These are phyloP conservation scores for Fibroporia radiculosa DNA, from an alignment of 768 basidiomycete genomes.

Conservation along the genomic window DNA sequence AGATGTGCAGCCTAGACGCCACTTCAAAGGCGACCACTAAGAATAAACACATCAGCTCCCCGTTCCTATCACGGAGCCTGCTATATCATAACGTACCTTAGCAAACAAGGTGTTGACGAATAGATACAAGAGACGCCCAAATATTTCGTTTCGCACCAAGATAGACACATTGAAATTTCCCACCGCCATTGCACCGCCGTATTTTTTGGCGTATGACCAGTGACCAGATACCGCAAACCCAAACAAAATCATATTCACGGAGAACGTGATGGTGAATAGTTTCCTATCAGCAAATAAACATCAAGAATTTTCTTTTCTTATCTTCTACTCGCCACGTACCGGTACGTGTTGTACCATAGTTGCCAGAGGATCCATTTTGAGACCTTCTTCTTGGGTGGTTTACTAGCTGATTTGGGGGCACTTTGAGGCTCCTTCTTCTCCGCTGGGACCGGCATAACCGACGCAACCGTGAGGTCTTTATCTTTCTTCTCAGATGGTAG, in stretches of 20 bases:
- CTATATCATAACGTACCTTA: slow-evolving; percentile 37
- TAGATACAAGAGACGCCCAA: slow-evolving; percentile 69
- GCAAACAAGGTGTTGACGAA: slow-evolving; percentile 68
- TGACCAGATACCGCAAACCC: slow-evolving; percentile 51
- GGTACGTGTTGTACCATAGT: slow-evolving; percentile 76
- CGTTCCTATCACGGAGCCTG: neutral
- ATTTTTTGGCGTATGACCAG: slow-evolving; percentile 61
- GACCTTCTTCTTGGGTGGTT: slow-evolving; percentile 45
- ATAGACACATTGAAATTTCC: slow-evolving; percentile 70
- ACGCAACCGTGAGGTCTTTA: slow-evolving; percentile 19
- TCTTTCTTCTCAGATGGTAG: slow-evolving; percentile 33
- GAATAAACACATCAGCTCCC: neutral
- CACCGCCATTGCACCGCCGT: slow-evolving; percentile 63
- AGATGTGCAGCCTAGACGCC: slow-evolving; percentile 65
- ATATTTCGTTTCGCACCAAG: slow-evolving; percentile 75
- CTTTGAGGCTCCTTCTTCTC: slow-evolving; percentile 34
- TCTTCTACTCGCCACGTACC: slow-evolving; percentile 34
- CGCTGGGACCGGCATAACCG: slow-evolving; percentile 22
- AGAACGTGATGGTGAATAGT: slow-evolving; percentile 59
- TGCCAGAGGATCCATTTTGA: slow-evolving; percentile 54
- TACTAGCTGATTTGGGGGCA: slow-evolving; percentile 22
- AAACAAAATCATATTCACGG: slow-evolving; percentile 53
- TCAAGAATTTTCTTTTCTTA: neutral
- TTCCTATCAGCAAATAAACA: slow-evolving; percentile 37
- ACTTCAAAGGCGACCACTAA: slow-evolving; percentile 70